Base-by-base conservation (phyloP, 75 land plant genomes). In the Ceratopteris richardii region DNA sequence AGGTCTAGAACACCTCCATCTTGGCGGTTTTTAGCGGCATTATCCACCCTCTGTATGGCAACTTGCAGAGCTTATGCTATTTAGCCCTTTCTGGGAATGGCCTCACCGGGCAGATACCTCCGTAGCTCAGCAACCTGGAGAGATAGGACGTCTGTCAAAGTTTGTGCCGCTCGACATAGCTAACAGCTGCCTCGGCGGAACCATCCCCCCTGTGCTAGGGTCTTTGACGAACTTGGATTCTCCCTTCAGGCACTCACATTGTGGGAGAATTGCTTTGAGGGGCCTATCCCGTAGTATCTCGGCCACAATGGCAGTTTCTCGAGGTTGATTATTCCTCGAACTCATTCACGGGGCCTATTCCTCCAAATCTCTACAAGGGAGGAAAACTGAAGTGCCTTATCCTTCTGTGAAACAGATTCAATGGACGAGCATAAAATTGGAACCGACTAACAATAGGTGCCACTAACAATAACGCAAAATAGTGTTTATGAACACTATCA, bases 11-110 rank as follows among this genome's bases (percentile, higher is more conserved):
- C 87, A 89, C 26, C 62, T 94, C 16, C 90, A 86, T 55, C 64
- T 94, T 23, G 96, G 90, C 17, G 98, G 95, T 58, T 71, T 94
- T 94, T 75, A 28, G 39, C 22, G 95, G 93, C n/a, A 20, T 17
- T 39, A 87, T 92, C 25, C 97, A 88, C 9, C 42, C 58, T 25
- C 74, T 77, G 74, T 87, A 82, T 60, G 97, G 97, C 13, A 27
- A 43, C 24, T 66, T 72, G 66, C 39, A 69, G 60, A 58, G 40
- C 43, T 31, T 93, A 7, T 76, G 82, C 66, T 93, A 93, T 65
- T 62, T 93, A 33, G 87, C 84, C n/a, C 54, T 93, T 14, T 82
- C 82, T 58, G 89, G 94, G 27, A 93, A 93, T 69, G 80, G 69
- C 55, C 89, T 93, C 17, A 51, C 44, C 41, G 97, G 97, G 9